Evolutionary conservation across 345 rosid genomes (phyloP).

Genomic region (Gossypium australe): DNA sequence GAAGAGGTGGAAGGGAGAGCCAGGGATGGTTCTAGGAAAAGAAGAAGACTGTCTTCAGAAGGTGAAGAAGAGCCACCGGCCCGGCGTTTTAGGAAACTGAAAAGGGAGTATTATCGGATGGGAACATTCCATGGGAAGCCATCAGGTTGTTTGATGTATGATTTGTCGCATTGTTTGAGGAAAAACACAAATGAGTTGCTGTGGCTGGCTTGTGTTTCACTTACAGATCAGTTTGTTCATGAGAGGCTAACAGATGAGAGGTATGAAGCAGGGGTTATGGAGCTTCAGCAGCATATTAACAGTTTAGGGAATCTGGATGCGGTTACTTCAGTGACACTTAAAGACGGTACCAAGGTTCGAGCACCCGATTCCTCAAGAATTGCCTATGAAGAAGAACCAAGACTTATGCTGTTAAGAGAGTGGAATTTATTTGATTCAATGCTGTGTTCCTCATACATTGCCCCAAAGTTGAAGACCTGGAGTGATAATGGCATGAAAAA

Average conservation of each 20-base stretch:
- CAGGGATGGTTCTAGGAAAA: conserved; percentile 46
- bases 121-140: conserved; percentile 97
- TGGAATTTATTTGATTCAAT: conserved; percentile 97
- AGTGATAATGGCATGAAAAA: conserved; percentile 93
- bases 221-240: conserved; percentile 93
- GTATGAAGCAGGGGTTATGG: conserved; percentile 95
- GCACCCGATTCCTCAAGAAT: conserved; percentile 88
- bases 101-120: conserved; percentile 65
- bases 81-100: conserved; percentile 56
- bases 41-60: conserved; percentile 48
- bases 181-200: conserved; percentile 91
- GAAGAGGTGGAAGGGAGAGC: conserved; percentile 32
- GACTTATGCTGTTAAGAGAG: conserved; percentile 84
- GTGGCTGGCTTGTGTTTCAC: conserved; percentile 92
- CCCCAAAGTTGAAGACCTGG: conserved; percentile 90
- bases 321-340: conserved; percentile 68
- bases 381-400: conserved; percentile 87
- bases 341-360: conserved; percentile 83
- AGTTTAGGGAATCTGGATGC: conserved; percentile 77
- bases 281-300: conserved; percentile 90
- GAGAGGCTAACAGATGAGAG: conserved; percentile 93
- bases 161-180: conserved; percentile 66
- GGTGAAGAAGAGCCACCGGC: conserved; percentile 37
- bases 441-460: conserved; percentile 87
- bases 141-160: conserved; percentile 82